Conservation (phyloP, 2,329 filamentous ascomycete genomes). For the Aspergillus aculeatinus region DNA sequence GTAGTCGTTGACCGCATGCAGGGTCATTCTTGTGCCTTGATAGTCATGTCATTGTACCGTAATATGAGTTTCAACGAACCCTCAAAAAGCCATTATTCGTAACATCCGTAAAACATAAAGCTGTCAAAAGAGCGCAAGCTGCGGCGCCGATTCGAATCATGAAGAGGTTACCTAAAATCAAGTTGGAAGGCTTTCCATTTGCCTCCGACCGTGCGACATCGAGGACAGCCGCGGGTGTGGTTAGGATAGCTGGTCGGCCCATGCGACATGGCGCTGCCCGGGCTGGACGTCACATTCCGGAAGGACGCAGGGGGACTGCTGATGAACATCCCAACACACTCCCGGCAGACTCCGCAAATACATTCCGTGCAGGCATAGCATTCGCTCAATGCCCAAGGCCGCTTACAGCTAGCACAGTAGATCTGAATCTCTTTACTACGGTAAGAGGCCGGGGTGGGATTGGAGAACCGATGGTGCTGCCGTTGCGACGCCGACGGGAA, state of each 20-base stretch:
- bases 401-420: constrained; percentile 85
- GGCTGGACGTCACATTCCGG: constrained; percentile 36
- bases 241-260: constrained; percentile 40
- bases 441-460: constrained; percentile 55
- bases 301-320: constrained; percentile 42
- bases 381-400: constrained; percentile 72
- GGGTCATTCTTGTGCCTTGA: constrained; percentile 1
- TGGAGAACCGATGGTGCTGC: constrained; percentile 44
- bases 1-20: constrained; percentile 1
- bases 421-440: constrained; percentile 67
- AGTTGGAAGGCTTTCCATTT: constrained; percentile 52
- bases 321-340: constrained; percentile 65
- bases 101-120: constrained; percentile 30
- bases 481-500: constrained; percentile 37
- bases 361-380: constrained; percentile 96
- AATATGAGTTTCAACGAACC: constrained; percentile 22
- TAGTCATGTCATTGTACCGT: constrained; percentile 25
- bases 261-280: constrained; percentile 28
- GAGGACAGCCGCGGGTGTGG: constrained; percentile 45
- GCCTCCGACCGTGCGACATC: constrained; percentile 46
- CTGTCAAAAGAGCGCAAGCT: neutral
- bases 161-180: constrained; percentile 42
- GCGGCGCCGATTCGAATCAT: neutral
- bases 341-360: constrained; percentile 86
- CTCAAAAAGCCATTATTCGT: constrained; percentile 28